phyloP scores from a whole-genome alignment of 2,329 filamentous ascomycete genomes.

The Mycocentrospora acerina region DNA sequence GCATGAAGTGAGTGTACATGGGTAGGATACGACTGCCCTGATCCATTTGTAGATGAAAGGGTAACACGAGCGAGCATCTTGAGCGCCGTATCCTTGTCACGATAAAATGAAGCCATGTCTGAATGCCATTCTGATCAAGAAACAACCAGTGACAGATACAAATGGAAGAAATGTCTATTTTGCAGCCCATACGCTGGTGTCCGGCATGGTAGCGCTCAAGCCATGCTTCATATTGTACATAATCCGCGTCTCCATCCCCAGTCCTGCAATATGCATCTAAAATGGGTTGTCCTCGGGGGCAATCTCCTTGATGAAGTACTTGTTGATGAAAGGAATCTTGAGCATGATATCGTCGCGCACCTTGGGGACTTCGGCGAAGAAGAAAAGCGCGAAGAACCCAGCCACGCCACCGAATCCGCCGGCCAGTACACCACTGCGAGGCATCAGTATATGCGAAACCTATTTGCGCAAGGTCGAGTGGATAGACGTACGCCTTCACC shows the following conservation, averaged over 20 bases:
- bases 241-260: constrained; percentile 1
- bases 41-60: constrained; percentile 2
- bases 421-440: constrained; percentile 45
- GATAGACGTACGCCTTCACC: constrained; percentile 49
- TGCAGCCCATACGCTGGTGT: constrained; percentile 23
- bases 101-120: constrained; percentile 30
- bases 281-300: constrained; percentile 66
- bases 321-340: constrained; percentile 60
- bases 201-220: constrained; percentile 25
- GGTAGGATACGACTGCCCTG: constrained; percentile 1
- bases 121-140: constrained; percentile 2
- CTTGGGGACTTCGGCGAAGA: constrained; percentile 65
- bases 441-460: constrained; percentile 8
- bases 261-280: constrained; percentile 25
- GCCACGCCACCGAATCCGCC: constrained; percentile 59
- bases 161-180: constrained; percentile 35
- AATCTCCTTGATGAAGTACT: constrained; percentile 59
- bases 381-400: constrained; percentile 62
- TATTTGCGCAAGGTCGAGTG: background rate
- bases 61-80: constrained; percentile 12
- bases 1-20: background rate
- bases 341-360: constrained; percentile 64
- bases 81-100: constrained; percentile 18
- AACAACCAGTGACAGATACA: background rate
- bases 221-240: constrained; percentile 21